A percentile compares a stretch with the other conserved stretches of the same genome.
Evolutionary conservation across 192 early-diverging fungal species (phyloP).

Genomic region (Coemansia umbellata): DNA sequence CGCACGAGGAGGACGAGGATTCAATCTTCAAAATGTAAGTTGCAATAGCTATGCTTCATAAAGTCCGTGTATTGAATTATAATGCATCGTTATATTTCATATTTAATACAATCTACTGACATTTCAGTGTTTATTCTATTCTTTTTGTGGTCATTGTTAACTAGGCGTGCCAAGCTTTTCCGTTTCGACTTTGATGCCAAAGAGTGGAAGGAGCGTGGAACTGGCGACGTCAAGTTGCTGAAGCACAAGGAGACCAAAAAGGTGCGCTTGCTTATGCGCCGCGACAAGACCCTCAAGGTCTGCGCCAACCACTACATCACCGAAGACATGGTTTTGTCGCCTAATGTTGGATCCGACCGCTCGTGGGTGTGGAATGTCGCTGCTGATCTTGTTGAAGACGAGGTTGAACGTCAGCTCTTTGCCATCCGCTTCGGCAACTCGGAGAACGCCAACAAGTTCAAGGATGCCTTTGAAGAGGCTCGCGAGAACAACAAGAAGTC

Average conservation of each 20-base stretch:
- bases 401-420: conserved; percentile 75
- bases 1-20: conserved; percentile 93
- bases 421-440: conserved; percentile 96
- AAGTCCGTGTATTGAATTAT: neutral
- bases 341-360: conserved; percentile 97
- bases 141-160: conserved; percentile 2
- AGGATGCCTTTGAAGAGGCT: conserved; percentile 77
- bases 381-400: conserved; percentile 88
- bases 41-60: conserved; percentile 50
- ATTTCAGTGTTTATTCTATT: neutral
- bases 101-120: neutral
- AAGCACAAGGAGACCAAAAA: conserved; percentile 87
- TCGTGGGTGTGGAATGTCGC: conserved; percentile 97
- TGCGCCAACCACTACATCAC: conserved; percentile 98
- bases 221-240: conserved; percentile 94
- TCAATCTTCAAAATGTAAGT: conserved; percentile 77
- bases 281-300: conserved; percentile 98
- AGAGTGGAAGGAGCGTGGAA: conserved; percentile 99
- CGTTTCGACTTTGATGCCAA: conserved; percentile 86
- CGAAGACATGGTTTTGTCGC: conserved; percentile 79
- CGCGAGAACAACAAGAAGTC: conserved; percentile 51
- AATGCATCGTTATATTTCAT: neutral
- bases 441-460: conserved; percentile 93
- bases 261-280: conserved; percentile 96
- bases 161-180: conserved; percentile 91